Evolutionary conservation across 768 basidiomycete species (phyloP), one percentile per base, ranked within the genome.

Genomic region (Arthromyces matolae): DNA sequence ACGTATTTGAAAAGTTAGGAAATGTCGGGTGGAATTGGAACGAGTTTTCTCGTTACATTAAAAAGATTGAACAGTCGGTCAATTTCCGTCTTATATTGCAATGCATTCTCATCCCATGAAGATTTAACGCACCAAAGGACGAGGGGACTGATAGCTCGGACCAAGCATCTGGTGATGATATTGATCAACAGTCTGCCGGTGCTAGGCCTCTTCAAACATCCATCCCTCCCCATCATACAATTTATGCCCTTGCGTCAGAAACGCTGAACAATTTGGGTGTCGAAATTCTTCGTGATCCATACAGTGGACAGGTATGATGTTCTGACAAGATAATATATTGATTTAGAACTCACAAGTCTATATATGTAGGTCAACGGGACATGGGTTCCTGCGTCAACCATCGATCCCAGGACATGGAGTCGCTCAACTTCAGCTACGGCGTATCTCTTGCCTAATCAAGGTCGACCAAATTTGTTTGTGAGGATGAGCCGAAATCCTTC

Each of bases 1-100:
- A 67, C 42, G 65, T 63, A 5, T 63, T 73, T 39, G 78, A 79
- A 54, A 63, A 64, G 42, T 64, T 81, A n/a, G 79, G 79, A 5
- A 80, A 80, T 47, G 65, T 67, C 1, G 78, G 78, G 5, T 81
- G 79, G 78, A 78, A 77, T 52, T 80, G 75, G 75, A 56, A 64
- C 0, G 65, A 70, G 16, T 73, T 67, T 43, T 44, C 61, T 7
- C 67, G 70, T 38, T 72, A 73, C 49, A 66, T 64, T 4, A 62
- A 61, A 49, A 69, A 64, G 42, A 56, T 64, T 7, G 70, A 71
- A 53, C 71, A 55, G 74, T 76, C 2, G 32, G 32, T 18, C 28
- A 23, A 39, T 49, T 23, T 23, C 20, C 22, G 19, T 3, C 16
- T 39, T 6, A 14, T 49, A 6, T 8, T n/a, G 4, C 19, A 28